These are phyloP conservation scores for Gyrodon lividus DNA, from an alignment of 768 basidiomycete species.

Conservation along the genomic window DNA sequence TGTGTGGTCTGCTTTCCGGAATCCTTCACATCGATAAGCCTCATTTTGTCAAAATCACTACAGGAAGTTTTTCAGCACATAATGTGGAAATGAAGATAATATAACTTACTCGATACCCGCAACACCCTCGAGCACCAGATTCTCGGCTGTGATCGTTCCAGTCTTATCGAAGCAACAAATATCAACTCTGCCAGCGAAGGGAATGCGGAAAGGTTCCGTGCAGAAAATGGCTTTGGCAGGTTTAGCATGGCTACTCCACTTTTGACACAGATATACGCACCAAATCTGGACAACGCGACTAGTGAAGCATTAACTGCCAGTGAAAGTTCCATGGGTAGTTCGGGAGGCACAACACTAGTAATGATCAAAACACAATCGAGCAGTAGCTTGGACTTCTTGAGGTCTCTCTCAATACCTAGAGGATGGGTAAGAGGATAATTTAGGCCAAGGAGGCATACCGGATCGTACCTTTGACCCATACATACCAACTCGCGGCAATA, in stretches of 20 bases:
- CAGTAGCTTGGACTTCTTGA: conserved; percentile 93
- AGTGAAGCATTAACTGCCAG: conserved; percentile 94
- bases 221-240: conserved; percentile 84
- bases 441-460: neutral
- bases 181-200: conserved; percentile 92
- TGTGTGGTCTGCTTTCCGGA: conserved; percentile 75
- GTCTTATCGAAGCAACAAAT: conserved; percentile 99
- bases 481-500: conserved; percentile 96
- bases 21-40: conserved; percentile 77
- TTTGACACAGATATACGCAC: conserved; percentile 43
- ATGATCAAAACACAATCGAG: conserved; percentile 96
- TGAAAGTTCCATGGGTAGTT: conserved; percentile 96
- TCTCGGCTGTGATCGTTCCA: conserved; percentile 96
- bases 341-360: conserved; percentile 96
- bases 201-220: conserved; percentile 98
- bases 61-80: conserved; percentile 1
- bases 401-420: conserved; percentile 82
- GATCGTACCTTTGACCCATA: conserved; percentile 86
- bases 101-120: conserved; percentile 82
- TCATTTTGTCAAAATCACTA: conserved; percentile 59
- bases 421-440: conserved; percentile 5
- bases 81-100: neutral
- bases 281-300: conserved; percentile 89
- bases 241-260: neutral
- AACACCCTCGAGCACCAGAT: conserved; percentile 91